Evolutionary conservation across 2,329 filamentous ascomycete genomes (phyloP).

Genomic region (Alternaria sp.): DNA sequence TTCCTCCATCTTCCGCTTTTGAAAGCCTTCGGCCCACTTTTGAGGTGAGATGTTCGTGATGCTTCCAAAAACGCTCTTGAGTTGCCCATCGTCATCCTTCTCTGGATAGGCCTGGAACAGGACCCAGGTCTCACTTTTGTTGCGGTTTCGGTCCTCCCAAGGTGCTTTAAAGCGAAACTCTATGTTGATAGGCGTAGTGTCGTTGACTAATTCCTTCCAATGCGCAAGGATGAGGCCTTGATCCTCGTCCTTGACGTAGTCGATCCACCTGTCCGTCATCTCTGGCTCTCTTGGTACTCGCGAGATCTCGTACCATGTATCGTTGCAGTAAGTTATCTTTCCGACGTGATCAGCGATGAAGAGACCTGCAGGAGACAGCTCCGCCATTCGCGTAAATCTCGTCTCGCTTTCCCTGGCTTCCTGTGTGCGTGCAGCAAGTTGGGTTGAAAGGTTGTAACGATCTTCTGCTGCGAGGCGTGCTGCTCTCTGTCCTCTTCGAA

Average conservation of each 20-base stretch:
- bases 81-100: slow-evolving; percentile 66
- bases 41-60: slow-evolving; percentile 87
- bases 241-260: slow-evolving; percentile 74
- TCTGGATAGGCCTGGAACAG: slow-evolving; percentile 80
- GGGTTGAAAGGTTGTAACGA: slow-evolving; percentile 77
- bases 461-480: slow-evolving; percentile 79
- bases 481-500: slow-evolving; percentile 75
- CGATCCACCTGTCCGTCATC: slow-evolving; percentile 73
- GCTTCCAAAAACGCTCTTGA: slow-evolving; percentile 80
- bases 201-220: slow-evolving; percentile 69
- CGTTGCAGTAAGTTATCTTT: slow-evolving; percentile 80
- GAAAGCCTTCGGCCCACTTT: slow-evolving; percentile 83
- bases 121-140: slow-evolving; percentile 75
- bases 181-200: slow-evolving; percentile 70
- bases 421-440: slow-evolving; percentile 70
- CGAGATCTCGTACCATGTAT: slow-evolving; percentile 76
- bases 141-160: slow-evolving; percentile 65
- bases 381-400: slow-evolving; percentile 83
- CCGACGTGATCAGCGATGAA: slow-evolving; percentile 80
- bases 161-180: slow-evolving; percentile 79
- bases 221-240: slow-evolving; percentile 64
- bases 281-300: slow-evolving; percentile 67
- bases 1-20: slow-evolving; percentile 79
- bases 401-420: slow-evolving; percentile 71
- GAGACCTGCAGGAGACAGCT: slow-evolving; percentile 83